phyloP scores from a whole-genome alignment of 2,329 filamentous ascomycete species.

The Talaromyces sp. region DNA sequence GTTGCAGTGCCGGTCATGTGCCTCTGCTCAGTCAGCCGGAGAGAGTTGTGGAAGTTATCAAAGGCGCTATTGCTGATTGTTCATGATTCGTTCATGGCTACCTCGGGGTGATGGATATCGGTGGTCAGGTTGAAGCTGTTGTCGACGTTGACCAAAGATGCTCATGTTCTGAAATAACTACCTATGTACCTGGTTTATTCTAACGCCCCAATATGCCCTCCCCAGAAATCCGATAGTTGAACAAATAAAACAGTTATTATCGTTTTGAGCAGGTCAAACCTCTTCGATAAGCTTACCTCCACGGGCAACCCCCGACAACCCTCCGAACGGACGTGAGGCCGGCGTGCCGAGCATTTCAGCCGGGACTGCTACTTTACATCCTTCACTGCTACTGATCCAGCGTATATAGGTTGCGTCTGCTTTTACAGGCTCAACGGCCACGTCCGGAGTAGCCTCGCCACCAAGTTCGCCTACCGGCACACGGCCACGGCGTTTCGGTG shows the following conservation, averaged over 20 bases:
- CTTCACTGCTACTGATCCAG: slow-evolving; percentile 43
- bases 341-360: slow-evolving; percentile 47
- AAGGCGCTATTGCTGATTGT: background rate
- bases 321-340: slow-evolving; percentile 39
- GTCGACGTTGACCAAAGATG: background rate
- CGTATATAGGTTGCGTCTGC: slow-evolving; percentile 44
- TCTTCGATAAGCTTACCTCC: slow-evolving; percentile 18
- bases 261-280: slow-evolving; percentile 2
- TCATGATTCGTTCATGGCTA: background rate
- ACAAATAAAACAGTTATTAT: background rate
- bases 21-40: slow-evolving; percentile 13
- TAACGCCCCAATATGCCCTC: background rate
- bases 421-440: slow-evolving; percentile 36
- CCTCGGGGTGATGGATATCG: background rate
- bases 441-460: slow-evolving; percentile 38
- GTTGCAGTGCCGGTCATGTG: slow-evolving; percentile 13
- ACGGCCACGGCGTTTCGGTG: slow-evolving; percentile 55
- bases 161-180: slow-evolving; percentile 1
- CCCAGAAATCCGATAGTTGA: background rate
- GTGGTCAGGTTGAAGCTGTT: background rate
- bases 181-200: background rate
- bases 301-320: slow-evolving; percentile 10
- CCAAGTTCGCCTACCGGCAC: slow-evolving; percentile 45
- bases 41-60: slow-evolving; percentile 15
- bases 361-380: slow-evolving; percentile 43